phyloP scores from a whole-genome alignment of 257 asterid genomes.

The Nicotiana obtusifolia region DNA sequence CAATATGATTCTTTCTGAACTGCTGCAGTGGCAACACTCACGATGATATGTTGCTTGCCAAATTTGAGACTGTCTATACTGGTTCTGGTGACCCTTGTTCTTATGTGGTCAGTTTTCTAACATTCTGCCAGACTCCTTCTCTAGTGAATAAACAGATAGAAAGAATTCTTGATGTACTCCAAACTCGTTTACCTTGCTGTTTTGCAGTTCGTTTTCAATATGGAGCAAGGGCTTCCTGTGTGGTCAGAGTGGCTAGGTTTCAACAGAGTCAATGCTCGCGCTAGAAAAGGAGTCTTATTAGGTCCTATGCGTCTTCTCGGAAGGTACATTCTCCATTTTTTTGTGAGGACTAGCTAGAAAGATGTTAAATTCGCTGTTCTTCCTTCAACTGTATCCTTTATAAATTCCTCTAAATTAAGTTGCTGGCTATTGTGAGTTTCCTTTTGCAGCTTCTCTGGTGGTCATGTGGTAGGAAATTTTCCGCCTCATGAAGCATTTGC shows the following conservation, averaged over 20 bases:
- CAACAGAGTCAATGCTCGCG: slow-evolving; percentile 85
- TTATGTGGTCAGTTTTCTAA: slow-evolving; percentile 62
- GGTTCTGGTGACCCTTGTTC: slow-evolving; percentile 86
- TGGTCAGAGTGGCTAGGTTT: slow-evolving; percentile 80
- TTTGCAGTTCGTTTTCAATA: slow-evolving; percentile 76
- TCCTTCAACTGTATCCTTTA: background rate
- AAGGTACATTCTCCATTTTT: slow-evolving; percentile 37
- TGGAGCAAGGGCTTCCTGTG: slow-evolving; percentile 92
- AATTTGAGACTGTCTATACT: slow-evolving; percentile 84
- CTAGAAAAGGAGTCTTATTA: slow-evolving; percentile 66
- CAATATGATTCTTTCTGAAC: slow-evolving; percentile 1
- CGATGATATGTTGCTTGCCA: slow-evolving; percentile 88
- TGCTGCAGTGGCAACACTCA: slow-evolving; percentile 78
- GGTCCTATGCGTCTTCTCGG: slow-evolving; percentile 72
- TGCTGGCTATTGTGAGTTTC: background rate
- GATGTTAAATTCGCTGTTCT: background rate
- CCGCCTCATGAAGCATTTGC: slow-evolving; percentile 99
- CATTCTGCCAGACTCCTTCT: slow-evolving; percentile 9
- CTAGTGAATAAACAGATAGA: background rate
- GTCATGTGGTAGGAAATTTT: slow-evolving; percentile 79
- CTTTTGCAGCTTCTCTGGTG: slow-evolving; percentile 68
- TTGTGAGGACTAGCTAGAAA: background rate
- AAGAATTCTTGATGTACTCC: background rate
- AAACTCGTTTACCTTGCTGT: background rate
- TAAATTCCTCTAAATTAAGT: background rate